phyloP scores from a whole-genome alignment of 805 yeast genomes.

The Candida parachauliodes region DNA sequence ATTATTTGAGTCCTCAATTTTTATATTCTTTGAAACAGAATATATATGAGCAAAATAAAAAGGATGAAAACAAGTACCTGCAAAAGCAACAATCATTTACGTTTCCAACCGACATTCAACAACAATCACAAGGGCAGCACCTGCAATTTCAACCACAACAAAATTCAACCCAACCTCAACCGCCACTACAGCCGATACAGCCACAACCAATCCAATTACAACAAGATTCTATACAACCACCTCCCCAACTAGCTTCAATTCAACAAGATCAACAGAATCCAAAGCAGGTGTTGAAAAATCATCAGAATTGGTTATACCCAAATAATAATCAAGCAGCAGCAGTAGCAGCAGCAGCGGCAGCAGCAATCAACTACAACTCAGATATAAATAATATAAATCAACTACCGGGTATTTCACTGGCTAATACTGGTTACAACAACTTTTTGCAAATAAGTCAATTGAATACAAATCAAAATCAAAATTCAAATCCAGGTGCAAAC shows the following conservation, averaged over 20 bases:
- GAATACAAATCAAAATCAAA: conserved; percentile 26
- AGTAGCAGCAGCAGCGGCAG: conserved; percentile 5
- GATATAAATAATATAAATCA: conserved; percentile 13
- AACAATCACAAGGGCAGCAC: conserved; percentile 4
- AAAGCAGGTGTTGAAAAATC: not conserved
- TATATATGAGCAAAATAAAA: conserved; percentile 4
- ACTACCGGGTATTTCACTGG: conserved; percentile 13
- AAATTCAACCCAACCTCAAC: conserved; percentile 10
- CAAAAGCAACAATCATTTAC: too few species aligned
- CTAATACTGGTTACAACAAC: conserved; percentile 1
- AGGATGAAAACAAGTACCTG: not conserved
- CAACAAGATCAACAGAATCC: not conserved
- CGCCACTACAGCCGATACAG: conserved; percentile 11
- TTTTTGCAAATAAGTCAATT: conserved; percentile 18
- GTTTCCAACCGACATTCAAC: not conserved
- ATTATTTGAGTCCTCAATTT: conserved; percentile 8
- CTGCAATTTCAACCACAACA: conserved; percentile 1
- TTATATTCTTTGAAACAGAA: conserved; percentile 7
- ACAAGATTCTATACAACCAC: too few species aligned
- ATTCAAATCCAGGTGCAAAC: too few species aligned
- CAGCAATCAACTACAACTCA: not conserved
- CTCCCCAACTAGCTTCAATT: too few species aligned
- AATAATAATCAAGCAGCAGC: not conserved
- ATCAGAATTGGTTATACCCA: conserved; percentile 5
- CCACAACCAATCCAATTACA: too few species aligned